Base-by-base conservation (phyloP, 2,329 filamentous ascomycete species). In the Metarhizium sp. region DNA sequence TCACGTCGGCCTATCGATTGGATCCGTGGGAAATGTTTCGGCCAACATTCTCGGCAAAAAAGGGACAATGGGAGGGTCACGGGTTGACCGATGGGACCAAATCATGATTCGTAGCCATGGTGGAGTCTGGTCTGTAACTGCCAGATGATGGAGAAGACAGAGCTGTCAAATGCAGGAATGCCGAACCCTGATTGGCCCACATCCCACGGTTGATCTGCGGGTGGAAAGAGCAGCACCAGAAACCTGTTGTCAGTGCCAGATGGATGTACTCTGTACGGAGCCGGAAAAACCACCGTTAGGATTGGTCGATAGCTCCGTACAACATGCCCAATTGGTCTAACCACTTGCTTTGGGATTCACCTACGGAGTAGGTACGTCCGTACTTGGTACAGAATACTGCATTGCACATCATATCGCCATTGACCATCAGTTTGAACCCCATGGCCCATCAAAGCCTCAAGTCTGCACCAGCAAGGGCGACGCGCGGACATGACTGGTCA, bases 1-100 rank as follows among this genome's bases (percentile, higher is more conserved):
- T 50, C 56, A 47, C 50, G 32, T 57, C 56, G 56, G 56, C 56
- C 52, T 55, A 57, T 48, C 48, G 45, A 55, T 45, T 57, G 53
- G 46, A 57, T 55, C 40, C 46, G 36, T 52, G 55, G 36, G 40
- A 57, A 53, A 40, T 50, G 53, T 55, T 50, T 57, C 56, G 56
- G 56, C 56, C 50, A 57, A 57, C 56, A 47, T 54, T 48, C 16
- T 38, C 55, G 50, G 53, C 53, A 50, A 55, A 57, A 55, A 53
- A 32, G 29, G 52, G 34, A 48, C 18, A 30, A 29, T 30, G 36
- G 45, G 45, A 50, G 36, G 52, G 50, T 50, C 25, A 52, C 50
- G 50, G 51, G 50, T 57, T 57, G 30, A 53, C 56, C 56, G 56
- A 57, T 42, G n/a, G 5, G 13, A 8, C 34, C 34, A 13, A 36